Evolutionary conservation across 305 asterid species (phyloP).

Genomic region (Euphrasia arctica): DNA sequence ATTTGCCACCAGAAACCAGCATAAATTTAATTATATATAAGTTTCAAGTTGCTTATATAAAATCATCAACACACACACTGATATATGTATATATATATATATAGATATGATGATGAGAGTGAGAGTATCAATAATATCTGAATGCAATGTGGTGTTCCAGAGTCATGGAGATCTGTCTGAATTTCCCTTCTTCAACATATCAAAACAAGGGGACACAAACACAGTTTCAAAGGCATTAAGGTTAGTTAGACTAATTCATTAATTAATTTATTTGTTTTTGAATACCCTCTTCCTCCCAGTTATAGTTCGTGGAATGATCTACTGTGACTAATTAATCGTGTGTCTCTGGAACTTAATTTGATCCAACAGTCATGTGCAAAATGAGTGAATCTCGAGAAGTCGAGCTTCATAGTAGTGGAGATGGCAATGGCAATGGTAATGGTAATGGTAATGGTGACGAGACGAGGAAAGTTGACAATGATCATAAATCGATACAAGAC

Average conservation of each 20-base stretch:
- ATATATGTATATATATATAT: background rate
- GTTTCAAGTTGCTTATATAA: conserved; percentile 11
- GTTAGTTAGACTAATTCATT: background rate
- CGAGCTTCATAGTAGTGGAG: conserved; percentile 31
- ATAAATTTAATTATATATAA: background rate
- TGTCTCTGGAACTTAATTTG: background rate
- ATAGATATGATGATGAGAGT: background rate
- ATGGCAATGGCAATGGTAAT: conserved; percentile 13
- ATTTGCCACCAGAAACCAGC: conserved; percentile 16
- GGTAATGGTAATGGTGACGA: conserved; percentile 5
- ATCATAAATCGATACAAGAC: conserved; percentile 23
- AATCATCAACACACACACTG: conserved; percentile 3
- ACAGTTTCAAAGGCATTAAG: background rate
- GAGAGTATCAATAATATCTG: background rate
- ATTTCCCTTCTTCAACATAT: background rate
- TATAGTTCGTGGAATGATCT: background rate
- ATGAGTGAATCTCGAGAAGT: conserved; percentile 50
- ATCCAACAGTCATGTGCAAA: conserved; percentile 39
- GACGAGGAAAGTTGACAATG: conserved; percentile 21
- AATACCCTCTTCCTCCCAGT: background rate
- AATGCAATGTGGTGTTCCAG: background rate
- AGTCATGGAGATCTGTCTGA: conserved; percentile 11
- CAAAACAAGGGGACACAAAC: background rate
- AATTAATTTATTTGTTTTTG: background rate
- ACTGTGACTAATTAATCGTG: background rate